Conservation (phyloP, 2,329 filamentous ascomycete genomes). For the Botryosphaeria agaves region DNA sequence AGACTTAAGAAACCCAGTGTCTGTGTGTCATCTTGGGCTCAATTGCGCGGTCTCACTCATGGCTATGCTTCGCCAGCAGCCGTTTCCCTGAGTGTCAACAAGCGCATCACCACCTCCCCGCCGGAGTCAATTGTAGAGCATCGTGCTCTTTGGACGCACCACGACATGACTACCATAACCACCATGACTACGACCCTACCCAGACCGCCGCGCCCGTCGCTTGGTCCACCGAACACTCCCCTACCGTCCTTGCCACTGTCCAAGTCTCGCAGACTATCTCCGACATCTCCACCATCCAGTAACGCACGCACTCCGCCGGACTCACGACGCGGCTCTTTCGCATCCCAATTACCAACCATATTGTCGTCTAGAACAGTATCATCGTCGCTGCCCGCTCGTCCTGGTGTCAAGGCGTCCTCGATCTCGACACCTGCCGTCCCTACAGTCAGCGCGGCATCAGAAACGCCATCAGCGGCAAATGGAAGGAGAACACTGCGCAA, state of each 20-base stretch:
- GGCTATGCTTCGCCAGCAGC: too few species aligned
- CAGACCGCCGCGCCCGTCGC: slow-evolving; percentile 39
- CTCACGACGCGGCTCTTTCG: slow-evolving; percentile 25
- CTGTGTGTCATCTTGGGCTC: too few species aligned
- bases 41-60: too few species aligned
- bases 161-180: too few species aligned
- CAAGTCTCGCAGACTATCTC: slow-evolving; percentile 53
- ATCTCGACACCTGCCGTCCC: slow-evolving; percentile 35
- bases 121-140: too few species aligned
- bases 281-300: slow-evolving; percentile 10
- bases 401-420: not conserved
- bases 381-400: slow-evolving; percentile 5
- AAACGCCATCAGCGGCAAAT: slow-evolving; percentile 7
- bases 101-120: too few species aligned
- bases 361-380: slow-evolving; percentile 4
- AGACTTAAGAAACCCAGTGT: too few species aligned
- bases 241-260: slow-evolving; percentile 57
- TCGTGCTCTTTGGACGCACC: too few species aligned
- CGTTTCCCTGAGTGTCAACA: too few species aligned
- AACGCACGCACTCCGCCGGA: too few species aligned
- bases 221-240: slow-evolving; percentile 53
- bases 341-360: slow-evolving; percentile 9
- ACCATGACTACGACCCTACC: slow-evolving; percentile 43
- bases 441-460: slow-evolving; percentile 21
- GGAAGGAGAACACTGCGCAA: slow-evolving; percentile 57